Evolutionary conservation across 169 alveolate species (phyloP).

Genomic region (Pseudocohnilembus persalinus): DNA sequence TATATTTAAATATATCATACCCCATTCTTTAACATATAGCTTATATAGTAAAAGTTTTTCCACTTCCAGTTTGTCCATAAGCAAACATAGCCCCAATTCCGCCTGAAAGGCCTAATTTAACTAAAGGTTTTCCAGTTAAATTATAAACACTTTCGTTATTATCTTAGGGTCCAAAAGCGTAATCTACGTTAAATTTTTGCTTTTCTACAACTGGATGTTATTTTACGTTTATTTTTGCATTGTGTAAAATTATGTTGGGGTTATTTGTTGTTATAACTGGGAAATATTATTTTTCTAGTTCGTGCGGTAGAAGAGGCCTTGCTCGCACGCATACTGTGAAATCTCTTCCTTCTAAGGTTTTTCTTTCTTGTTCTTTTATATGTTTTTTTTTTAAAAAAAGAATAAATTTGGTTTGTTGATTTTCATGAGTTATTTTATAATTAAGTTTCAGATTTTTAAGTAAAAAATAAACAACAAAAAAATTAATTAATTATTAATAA

Average conservation of each 20-base stretch:
- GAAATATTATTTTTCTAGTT: too few relatives aligned
- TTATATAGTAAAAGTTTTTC: background rate
- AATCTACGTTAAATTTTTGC: background rate
- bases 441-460: too few relatives aligned
- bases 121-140: background rate
- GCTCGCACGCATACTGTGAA: background rate
- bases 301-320: background rate
- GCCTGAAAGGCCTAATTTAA: background rate
- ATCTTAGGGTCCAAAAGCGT: background rate
- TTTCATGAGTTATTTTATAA: too few relatives aligned
- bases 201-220: background rate
- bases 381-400: too few relatives aligned
- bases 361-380: too few relatives aligned
- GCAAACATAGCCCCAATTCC: background rate
- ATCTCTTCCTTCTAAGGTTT: background rate
- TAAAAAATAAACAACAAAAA: too few relatives aligned
- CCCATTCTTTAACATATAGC: background rate
- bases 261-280: background rate
- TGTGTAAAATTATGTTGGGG: background rate
- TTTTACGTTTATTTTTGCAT: background rate
- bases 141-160: background rate
- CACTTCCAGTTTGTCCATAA: background rate
- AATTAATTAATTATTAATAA: too few relatives aligned
- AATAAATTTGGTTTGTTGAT: too few relatives aligned
- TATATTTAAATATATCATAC: too few relatives aligned